Percentiles rank a stretch among this genome's conserved stretches.
phyloP scores from a whole-genome alignment of 139 green algal species.

The Coelastrella sp. region DNA sequence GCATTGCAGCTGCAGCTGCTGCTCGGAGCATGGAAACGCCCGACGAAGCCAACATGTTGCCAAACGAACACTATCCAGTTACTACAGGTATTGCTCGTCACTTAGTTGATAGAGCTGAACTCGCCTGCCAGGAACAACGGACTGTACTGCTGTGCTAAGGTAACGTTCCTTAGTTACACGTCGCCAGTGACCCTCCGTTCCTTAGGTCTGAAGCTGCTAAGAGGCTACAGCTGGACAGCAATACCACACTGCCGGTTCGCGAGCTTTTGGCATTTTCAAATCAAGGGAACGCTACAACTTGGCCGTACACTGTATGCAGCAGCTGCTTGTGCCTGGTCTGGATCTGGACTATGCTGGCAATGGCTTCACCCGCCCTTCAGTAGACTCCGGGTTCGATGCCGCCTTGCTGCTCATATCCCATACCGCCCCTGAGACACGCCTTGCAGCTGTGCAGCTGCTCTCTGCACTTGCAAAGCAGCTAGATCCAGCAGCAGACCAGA shows the following conservation, averaged over 20 bases:
- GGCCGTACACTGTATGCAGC: conserved; percentile 3
- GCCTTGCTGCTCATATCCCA: conserved; percentile 1
- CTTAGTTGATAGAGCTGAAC: too few species aligned
- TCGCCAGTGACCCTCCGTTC: too few species aligned
- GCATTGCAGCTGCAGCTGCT: background rate
- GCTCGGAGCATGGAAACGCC: conserved; percentile 2
- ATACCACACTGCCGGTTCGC: background rate
- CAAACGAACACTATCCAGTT: background rate
- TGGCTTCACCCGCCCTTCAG: background rate
- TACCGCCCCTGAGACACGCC: background rate
- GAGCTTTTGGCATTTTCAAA: background rate
- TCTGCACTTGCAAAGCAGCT: background rate
- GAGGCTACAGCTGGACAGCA: too few species aligned
- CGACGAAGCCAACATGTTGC: conserved; percentile 20
- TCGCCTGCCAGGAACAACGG: background rate
- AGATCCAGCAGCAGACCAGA: background rate
- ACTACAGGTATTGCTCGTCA: too few species aligned
- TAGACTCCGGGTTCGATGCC: background rate
- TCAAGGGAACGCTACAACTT: background rate
- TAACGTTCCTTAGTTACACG: background rate
- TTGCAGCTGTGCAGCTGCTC: conserved; percentile 5
- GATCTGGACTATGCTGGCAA: background rate
- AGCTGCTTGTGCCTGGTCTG: background rate
- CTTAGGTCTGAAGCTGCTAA: too few species aligned
- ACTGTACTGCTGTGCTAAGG: background rate